Evolutionary conservation across 805 yeast species (phyloP).

Genomic region (Barnettozyma vustinii): DNA sequence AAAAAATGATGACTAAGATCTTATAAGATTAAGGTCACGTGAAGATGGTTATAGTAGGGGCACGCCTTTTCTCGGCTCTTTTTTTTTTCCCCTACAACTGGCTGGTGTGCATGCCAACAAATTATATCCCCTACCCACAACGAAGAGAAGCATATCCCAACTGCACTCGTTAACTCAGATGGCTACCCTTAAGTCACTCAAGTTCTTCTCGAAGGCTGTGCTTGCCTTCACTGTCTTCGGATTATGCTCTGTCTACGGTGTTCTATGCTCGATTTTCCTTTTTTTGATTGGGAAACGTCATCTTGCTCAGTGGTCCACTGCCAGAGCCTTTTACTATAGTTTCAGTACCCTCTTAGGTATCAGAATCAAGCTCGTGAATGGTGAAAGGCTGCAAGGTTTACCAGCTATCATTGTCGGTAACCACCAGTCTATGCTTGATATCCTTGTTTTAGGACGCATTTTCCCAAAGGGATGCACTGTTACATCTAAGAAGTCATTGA

Average conservation of each 20-base stretch:
- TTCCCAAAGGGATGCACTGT: conserved; percentile 89
- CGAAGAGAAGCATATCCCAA: background rate
- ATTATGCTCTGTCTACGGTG: conserved; percentile 70
- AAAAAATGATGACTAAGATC: background rate
- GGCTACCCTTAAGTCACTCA: conserved; percentile 22
- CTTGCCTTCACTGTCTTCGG: conserved; percentile 49
- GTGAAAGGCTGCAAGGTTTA: conserved; percentile 45
- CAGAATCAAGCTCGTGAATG: conserved; percentile 62
- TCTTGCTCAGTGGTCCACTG: conserved; percentile 85
- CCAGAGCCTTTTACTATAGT: conserved; percentile 66
- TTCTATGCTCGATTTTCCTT: conserved; percentile 63
- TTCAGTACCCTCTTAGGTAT: conserved; percentile 64
- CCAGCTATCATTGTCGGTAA: conserved; percentile 84
- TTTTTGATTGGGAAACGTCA: conserved; percentile 68
- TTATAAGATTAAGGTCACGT: background rate
- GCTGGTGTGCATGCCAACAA: background rate
- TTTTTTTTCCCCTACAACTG: background rate
- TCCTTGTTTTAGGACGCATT: conserved; percentile 70
- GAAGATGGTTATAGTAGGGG: background rate
- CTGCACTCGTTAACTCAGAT: background rate
- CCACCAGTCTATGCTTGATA: conserved; percentile 89
- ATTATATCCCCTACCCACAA: background rate
- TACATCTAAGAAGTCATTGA: conserved; percentile 82
- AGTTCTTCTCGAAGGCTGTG: conserved; percentile 51
- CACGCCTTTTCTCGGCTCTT: background rate